Evolutionary conservation across 164 flowering plant genomes (phyloP), one percentile per base, ranked within the genome.

Genomic region (Protea cynaroides): DNA sequence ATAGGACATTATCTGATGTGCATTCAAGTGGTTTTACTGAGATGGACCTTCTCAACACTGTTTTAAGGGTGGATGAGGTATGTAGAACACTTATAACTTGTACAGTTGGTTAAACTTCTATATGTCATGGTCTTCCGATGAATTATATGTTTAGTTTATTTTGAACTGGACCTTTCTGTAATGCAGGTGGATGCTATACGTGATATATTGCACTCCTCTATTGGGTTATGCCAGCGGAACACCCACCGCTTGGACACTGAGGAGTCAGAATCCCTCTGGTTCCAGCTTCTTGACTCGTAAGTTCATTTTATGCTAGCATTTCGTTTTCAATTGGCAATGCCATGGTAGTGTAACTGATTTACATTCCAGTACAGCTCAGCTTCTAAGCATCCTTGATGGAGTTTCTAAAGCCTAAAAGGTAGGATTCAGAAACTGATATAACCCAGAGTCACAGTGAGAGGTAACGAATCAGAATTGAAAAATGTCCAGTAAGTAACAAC

Each of bases 231-330:
- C 74, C 96, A 94, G 74, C 79, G 97, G 65, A 94, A 94, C 72
- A 86, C 93, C 58, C 82, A 84, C 59, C 90, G 99, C 22, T 72
- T 94, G 78, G 86, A 84, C 65, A 79, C 83, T 19, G 87, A 88
- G 58, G 97, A 94, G 75, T 83, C 96, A 2, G 94, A 94, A 76
- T 75, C 71, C 59, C 83, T 91, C 37, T 94, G 97, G 99, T 94
- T 94, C 67, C 81, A 59, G 70, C 78, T 89, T 62, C 96, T 94
- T 64, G 97, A 94, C 74, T 79, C 87, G 99, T 94, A 75, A 84
- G 96, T 73, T 54, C 1, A 25, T 59, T n/a, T 62, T 40, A 6
- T 10, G 8, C 10, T 40, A 1, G 14, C 46, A 40, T 40, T 9
- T 29, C 5, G 34, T 29, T 29, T 29, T 29, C 34, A 29, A 29